Percentiles rank a stretch among this genome's conserved stretches.
Conservation (phyloP, 1,284 basidiomycete genomes). For the Pseudozyma sp. region DNA sequence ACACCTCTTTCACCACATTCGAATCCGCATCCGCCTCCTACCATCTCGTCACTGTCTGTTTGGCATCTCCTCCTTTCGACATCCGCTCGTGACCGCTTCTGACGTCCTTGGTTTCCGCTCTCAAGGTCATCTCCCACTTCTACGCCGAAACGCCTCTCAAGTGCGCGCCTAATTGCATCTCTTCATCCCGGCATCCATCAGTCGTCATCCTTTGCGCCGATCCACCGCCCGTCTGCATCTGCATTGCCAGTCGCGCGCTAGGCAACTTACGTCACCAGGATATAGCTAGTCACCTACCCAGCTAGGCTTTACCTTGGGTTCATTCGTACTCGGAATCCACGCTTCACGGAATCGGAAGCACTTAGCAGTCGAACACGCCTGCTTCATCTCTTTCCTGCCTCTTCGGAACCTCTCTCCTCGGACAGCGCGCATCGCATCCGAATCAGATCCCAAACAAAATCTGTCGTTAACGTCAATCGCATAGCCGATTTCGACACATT, state of each 20-base stretch:
- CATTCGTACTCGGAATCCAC: background rate
- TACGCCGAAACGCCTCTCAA: background rate
- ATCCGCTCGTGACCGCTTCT: background rate
- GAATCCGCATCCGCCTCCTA: background rate
- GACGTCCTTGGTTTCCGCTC: background rate
- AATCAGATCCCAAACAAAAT: too few relatives aligned
- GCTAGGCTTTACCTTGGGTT: background rate
- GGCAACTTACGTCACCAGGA: too few relatives aligned
- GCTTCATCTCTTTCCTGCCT: background rate
- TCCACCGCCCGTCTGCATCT: background rate
- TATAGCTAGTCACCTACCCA: too few relatives aligned
- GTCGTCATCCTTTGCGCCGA: background rate
- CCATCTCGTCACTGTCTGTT: background rate
- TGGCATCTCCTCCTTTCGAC: too few relatives aligned
- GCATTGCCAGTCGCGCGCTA: too few relatives aligned
- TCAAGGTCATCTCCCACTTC: background rate
- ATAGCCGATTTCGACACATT: background rate
- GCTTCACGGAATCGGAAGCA: background rate
- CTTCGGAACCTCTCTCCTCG: background rate
- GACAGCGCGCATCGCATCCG: background rate
- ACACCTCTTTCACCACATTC: background rate
- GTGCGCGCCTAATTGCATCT: background rate
- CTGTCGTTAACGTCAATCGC: background rate
- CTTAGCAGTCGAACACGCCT: too few relatives aligned
- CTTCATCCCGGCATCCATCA: background rate